Conservation (phyloP, 768 basidiomycete genomes). For the Mycena amicta region DNA sequence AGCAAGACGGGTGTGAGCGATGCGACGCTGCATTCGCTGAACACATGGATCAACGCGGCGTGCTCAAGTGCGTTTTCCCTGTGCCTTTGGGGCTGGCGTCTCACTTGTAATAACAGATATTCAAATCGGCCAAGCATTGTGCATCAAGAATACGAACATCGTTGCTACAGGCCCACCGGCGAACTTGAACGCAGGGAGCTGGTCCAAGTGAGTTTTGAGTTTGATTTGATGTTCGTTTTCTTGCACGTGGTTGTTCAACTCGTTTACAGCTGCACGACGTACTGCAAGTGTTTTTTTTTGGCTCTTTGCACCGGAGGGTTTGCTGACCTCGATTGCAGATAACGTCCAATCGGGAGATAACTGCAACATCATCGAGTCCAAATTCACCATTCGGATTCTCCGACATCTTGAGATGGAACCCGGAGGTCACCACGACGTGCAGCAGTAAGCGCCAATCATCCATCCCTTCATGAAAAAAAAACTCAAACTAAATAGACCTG, state of each 20-base stretch:
- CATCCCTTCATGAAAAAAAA: too few species aligned
- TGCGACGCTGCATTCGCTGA: not conserved
- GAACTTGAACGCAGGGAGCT: slow-evolving; percentile 11
- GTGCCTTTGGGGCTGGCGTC: not conserved
- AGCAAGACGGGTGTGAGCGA: not conserved
- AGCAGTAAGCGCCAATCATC: not conserved
- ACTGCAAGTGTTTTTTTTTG: slow-evolving; percentile 1
- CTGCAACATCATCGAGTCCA: slow-evolving; percentile 11
- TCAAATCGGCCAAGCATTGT: slow-evolving; percentile 9
- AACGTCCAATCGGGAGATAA: slow-evolving; percentile 8
- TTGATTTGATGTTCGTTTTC: not conserved
- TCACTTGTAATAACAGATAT: too few species aligned
- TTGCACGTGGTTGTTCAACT: not conserved
- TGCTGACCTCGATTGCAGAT: slow-evolving; percentile 2
- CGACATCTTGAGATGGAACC: slow-evolving; percentile 10
- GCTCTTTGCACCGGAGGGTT: too few species aligned
- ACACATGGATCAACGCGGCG: not conserved
- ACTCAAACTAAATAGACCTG: too few species aligned
- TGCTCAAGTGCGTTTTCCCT: not conserved
- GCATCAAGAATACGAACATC: slow-evolving; percentile 6
- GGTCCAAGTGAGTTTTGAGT: slow-evolving; percentile 11
- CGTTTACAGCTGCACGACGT: slow-evolving; percentile 7
- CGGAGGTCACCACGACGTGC: slow-evolving; percentile 8
- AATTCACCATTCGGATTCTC: slow-evolving; percentile 11
- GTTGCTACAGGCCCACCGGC: not conserved